Evolutionary conservation across 2,329 filamentous ascomycete genomes (phyloP).

Genomic region (Talaromyces atroroseus): DNA sequence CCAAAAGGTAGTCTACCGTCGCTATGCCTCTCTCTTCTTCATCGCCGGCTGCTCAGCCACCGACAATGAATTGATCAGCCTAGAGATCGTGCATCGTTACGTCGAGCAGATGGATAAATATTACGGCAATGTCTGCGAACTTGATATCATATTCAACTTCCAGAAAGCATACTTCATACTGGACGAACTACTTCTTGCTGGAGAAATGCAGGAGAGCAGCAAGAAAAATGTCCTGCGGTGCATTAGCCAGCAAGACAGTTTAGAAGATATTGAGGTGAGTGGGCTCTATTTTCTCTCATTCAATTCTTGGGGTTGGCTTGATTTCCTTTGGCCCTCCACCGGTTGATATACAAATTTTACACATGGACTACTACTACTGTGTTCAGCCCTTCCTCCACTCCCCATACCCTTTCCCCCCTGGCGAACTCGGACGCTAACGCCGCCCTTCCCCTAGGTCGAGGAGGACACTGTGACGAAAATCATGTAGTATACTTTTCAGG

Average conservation of each 20-base stretch:
- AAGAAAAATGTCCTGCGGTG: conserved; percentile 98
- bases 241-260: conserved; percentile 92
- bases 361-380: background rate
- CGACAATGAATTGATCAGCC: conserved; percentile 95
- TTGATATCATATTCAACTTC: conserved; percentile 99
- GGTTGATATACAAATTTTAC: background rate
- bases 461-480: conserved; percentile 81
- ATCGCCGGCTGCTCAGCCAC: conserved; percentile 96
- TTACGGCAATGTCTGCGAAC: conserved; percentile 98
- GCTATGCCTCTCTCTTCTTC: conserved; percentile 98
- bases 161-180: conserved; percentile 99
- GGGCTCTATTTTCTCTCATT: background rate
- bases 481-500: conserved; percentile 54
- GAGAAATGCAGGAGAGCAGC: conserved; percentile 97
- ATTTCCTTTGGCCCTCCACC: background rate
- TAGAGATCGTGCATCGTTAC: conserved; percentile 98
- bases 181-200: conserved; percentile 89
- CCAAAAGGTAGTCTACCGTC: conserved; percentile 96
- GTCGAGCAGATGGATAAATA: conserved; percentile 99
- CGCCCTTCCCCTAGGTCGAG: conserved; percentile 61
- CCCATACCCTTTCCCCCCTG: background rate
- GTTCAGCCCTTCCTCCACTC: conserved; percentile 1
- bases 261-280: conserved; percentile 99
- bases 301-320: background rate
- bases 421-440: conserved; percentile 31